Conservation (phyloP, 805 yeast species). For the Yarrowia porcina region DNA sequence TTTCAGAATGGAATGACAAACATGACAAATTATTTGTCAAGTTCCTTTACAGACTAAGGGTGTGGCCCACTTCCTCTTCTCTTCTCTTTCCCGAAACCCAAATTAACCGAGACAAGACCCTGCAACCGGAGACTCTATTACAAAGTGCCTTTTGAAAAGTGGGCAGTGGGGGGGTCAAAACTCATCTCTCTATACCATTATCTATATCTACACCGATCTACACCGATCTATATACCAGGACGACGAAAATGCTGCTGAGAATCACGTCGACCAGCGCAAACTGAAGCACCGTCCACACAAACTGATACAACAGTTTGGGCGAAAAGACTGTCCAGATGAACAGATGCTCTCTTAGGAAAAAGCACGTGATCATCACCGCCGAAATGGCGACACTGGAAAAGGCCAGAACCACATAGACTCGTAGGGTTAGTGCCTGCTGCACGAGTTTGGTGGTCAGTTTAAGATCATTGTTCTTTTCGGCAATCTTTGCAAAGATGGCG, state of each 20-base stretch:
- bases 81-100: not conserved
- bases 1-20: too few relatives aligned
- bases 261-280: constrained; percentile 32
- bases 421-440: constrained; percentile 30
- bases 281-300: constrained; percentile 57
- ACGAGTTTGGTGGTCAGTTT: constrained; percentile 24
- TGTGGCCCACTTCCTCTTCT: not conserved
- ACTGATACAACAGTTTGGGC: constrained; percentile 80
- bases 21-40: too few relatives aligned
- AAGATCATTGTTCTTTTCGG: constrained; percentile 29
- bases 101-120: not conserved
- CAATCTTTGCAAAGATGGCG: constrained; percentile 27
- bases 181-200: too few relatives aligned
- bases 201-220: not conserved
- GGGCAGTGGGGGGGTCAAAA: constrained; percentile 5
- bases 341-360: constrained; percentile 71
- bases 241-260: constrained; percentile 4
- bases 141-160: not conserved
- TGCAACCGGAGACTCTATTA: not conserved
- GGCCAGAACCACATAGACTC: constrained; percentile 40
- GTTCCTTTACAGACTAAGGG: too few relatives aligned
- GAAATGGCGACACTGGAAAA: constrained; percentile 61
- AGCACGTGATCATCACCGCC: constrained; percentile 65
- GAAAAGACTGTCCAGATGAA: constrained; percentile 98
- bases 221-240: constrained; percentile 11